Evolutionary conservation across 495 filamentous ascomycete genomes (phyloP), one percentile per base, ranked within the genome.

Genomic region (Hyphodiscus hymeniophilus): DNA sequence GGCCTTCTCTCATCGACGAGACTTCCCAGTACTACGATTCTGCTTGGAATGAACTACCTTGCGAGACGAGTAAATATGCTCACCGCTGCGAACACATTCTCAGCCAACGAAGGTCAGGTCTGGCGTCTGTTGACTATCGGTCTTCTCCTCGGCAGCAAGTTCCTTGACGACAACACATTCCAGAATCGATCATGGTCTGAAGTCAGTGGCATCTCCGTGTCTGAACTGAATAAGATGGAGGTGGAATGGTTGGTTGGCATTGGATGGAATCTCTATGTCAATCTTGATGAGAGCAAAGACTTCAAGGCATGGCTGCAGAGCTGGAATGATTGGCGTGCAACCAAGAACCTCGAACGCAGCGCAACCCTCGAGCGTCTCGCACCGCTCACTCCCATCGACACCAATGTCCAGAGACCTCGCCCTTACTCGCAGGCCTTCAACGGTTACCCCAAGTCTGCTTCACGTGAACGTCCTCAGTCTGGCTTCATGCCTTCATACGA

Each of bases 181-280:
- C 89, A 96, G 72, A 99, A 97, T 69, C 87, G 90, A 45, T 97
- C 94, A 6, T 99, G 92, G 92, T 85, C 94, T 3, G 94, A 99
- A 60, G 92, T 99, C 20, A 97, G 89, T 67, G 87, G 85, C 47
- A 95, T 99, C 51, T 66, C 83, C 17, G 89, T 99, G 18, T 54
- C 72, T 20, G 91, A 96, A 56, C 71, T 99, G 58, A 97, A 97
- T 68, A 74, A 73, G 50, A 73, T 96, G 69, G 92, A 99, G 69
- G 77, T 81, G 56, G 86, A 95, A 59, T 99, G 92, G 92, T 74
- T 99, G 21, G 71, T 74, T 36, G 83, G 81, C 20, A 94, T 95
- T 48, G 71, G 76, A 42, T 97, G 86, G 84, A 77, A 82, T 50
- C 79, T 99, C 59, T 92, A 95, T 62, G 82, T 91, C 56, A 86